phyloP scores from a whole-genome alignment of 108 stramenopile species.

The Cyclotella atomus region DNA sequence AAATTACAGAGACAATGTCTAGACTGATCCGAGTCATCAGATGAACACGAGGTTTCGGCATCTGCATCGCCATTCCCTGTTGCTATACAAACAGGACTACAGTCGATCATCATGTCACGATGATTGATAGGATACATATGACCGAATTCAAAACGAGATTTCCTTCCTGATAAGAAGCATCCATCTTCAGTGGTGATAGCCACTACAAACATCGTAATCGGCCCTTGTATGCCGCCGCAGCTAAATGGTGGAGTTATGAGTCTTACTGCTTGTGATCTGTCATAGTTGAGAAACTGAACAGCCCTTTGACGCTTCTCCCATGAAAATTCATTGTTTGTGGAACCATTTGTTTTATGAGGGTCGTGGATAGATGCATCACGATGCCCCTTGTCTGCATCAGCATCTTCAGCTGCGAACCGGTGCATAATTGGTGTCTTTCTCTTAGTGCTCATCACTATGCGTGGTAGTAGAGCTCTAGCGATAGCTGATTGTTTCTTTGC shows the following conservation, averaged over 20 bases:
- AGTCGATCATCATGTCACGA: constrained; percentile 55
- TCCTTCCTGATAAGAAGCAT: constrained; percentile 80
- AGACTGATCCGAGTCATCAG: constrained; percentile 15
- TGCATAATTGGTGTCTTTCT: constrained; percentile 37
- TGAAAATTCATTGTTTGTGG: constrained; percentile 10
- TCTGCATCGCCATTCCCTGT: constrained; percentile 37
- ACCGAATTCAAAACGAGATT: constrained; percentile 74
- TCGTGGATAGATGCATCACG: constrained; percentile 5
- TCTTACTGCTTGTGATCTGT: constrained; percentile 63
- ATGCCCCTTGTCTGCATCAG: constrained; percentile 17
- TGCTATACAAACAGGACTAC: constrained; percentile 67
- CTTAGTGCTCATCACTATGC: constrained; percentile 40
- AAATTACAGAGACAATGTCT: constrained; percentile 43
- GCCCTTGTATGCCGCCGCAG: constrained; percentile 65
- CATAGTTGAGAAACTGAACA: constrained; percentile 80
- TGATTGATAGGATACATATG: constrained; percentile 63
- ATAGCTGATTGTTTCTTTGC: constrained; percentile 18
- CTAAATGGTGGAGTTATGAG: constrained; percentile 77
- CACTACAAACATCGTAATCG: constrained; percentile 77
- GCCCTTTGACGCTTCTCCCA: constrained; percentile 50
- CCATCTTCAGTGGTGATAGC: constrained; percentile 89
- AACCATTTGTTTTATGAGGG: constrained; percentile 14
- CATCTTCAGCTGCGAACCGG: constrained; percentile 36
- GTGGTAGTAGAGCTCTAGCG: constrained; percentile 28
- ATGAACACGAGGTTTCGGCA: background rate